These are phyloP conservation scores for Penicillium lividum DNA, from an alignment of 495 filamentous ascomycete species.

Conservation along the genomic window DNA sequence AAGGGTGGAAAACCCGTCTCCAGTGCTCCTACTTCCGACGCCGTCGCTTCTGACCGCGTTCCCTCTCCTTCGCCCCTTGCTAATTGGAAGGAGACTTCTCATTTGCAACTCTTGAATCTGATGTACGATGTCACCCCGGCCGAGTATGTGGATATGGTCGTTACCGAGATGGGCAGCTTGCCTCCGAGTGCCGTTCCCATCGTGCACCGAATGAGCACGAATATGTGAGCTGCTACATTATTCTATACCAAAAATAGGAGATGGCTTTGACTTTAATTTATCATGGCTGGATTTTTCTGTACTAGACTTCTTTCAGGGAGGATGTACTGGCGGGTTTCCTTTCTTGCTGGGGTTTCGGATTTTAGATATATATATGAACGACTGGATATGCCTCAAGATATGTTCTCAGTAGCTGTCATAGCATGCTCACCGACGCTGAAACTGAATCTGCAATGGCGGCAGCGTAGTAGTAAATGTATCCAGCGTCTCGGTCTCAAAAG, in stretches of 20 bases:
- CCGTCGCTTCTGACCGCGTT: slow-evolving; percentile 19
- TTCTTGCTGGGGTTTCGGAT: neutral
- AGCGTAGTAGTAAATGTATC: slow-evolving; percentile 7
- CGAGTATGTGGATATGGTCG: slow-evolving; percentile 81
- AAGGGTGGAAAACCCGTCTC: slow-evolving; percentile 35
- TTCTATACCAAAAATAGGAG: neutral
- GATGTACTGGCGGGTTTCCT: neutral
- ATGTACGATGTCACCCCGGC: slow-evolving; percentile 95
- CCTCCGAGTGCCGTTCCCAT: slow-evolving; percentile 78
- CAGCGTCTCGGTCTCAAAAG: neutral
- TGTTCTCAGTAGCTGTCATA: no score
- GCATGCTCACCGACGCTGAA: neutral
- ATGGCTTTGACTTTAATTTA: neutral
- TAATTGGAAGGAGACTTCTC: slow-evolving; percentile 61
- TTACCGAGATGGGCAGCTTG: slow-evolving; percentile 87
- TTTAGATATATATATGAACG: neutral
- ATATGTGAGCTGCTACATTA: slow-evolving; percentile 30
- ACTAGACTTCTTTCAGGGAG: neutral
- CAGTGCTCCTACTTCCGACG: slow-evolving; percentile 25
- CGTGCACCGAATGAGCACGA: slow-evolving; percentile 53
- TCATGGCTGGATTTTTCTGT: neutral
- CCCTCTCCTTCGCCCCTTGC: slow-evolving; percentile 41
- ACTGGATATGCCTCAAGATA: neutral
- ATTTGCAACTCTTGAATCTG: slow-evolving; percentile 74
- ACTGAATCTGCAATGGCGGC: slow-evolving; percentile 1